Base-by-base conservation (phyloP, 1,284 basidiomycete species). In the Malassezia yamatoensis region DNA sequence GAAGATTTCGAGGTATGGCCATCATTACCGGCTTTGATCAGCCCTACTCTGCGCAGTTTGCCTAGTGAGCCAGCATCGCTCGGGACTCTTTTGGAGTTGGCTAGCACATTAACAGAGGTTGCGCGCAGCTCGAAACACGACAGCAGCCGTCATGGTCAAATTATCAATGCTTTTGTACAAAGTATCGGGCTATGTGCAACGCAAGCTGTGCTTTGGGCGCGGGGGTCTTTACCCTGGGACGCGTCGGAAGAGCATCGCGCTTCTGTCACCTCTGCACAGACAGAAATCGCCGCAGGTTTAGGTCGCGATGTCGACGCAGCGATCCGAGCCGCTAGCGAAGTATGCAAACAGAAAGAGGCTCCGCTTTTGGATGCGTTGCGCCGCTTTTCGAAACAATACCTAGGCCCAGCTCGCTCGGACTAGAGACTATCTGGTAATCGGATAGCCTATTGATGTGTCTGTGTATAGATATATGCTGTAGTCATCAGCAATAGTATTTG, bases 1-100 rank as follows among this genome's bases (percentile, higher is more conserved):
- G 80, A 79, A 38, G 82, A 84, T 21, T 78, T 81, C 47, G 83
- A 84, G 36, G 84, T 85, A 48, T 88, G 86, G 83, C 81, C 83
- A 6, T 62, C 83, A 2, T 78, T 87, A 32, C 79, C 49, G 34
- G 60, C 60, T 15, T 42, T 64, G 40, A 40, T 51, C 45, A 38
- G 50, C 7, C 66, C 63, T 11, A 63, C 63, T 20, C 59, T 70
- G 3, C 60, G 68, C 32, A 68, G 63, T 1, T 54, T 59, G 16
- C 60, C 70, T 2, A 52, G 53, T 5, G 53, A 55, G 29, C 59
- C 63, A 3, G 64, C 68, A n/a, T 69, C 69, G 11, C 55, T 71
- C 7, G 71, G 71, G 36, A 73, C 71, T 15, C 58, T 73, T 3
- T 49, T 73, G 8, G 69, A 72, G 36, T 13, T 49, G 11, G 55